Base-by-base conservation (phyloP, 2,329 filamentous ascomycete genomes). In the Aspergillus ochraceoroseus region DNA sequence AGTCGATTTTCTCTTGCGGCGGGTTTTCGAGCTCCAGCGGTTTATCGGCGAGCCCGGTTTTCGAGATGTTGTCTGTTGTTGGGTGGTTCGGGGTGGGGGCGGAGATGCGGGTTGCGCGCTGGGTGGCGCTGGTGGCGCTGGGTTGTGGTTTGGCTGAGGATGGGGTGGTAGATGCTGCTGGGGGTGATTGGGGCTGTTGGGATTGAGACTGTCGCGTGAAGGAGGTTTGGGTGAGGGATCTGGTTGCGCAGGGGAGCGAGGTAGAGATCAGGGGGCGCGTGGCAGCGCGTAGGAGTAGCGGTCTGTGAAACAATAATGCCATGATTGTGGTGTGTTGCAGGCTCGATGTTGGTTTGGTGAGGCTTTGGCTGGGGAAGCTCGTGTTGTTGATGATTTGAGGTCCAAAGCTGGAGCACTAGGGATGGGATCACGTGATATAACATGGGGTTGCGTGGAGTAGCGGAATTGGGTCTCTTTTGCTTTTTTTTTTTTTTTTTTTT, bases 1-100 rank as follows among this genome's bases (percentile, higher is more conserved):
- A 95, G 73, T 94, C 83, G 38, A 85, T 77, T 31, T 77, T 75
- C 3, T 65, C 64, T 28, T 59, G 59, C 8, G 44, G 40, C 5
- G 48, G 48, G 19, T 37, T 31, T 5, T 59, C 51, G 18, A 62
- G 54, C 37, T 63, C 58, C 15, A 61, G 53, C 4, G 65, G 61
- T 26, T 57, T 55, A 48, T 67, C 62, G 7, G 48, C 44, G 14
- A 67, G 56, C 2, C 65, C 65, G 32, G 58, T 64, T 45, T 66
- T 62, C 41, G 57, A 58, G 53, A 67, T 61, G 51, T 62, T 62
- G 35, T 60, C 51, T 20, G 63, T 62, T 35, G 61, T 61, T 26
- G 57, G 43, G 32, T 56, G 53, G 43, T 47, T 51, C 18, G 59
- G 55, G 19, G 55, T 58, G 38, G 55, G 38, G 22, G 57, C 34